These are phyloP conservation scores for Peronospora destructor DNA, from an alignment of 352 stramenopile genomes.

Conservation along the genomic window DNA sequence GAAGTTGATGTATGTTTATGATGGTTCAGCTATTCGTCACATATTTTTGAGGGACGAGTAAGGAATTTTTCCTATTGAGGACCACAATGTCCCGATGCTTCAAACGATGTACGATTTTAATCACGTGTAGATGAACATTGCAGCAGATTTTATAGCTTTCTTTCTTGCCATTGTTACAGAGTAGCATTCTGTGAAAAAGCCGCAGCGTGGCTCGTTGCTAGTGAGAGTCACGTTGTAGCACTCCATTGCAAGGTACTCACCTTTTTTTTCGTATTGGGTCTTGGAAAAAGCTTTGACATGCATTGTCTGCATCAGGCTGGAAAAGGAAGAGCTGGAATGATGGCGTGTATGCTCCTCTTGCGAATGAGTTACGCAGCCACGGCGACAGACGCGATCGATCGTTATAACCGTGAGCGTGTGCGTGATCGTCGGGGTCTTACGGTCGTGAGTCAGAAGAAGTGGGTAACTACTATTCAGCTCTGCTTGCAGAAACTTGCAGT, in stretches of 20 bases:
- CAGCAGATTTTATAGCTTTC: not conserved
- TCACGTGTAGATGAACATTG: too few relatives aligned
- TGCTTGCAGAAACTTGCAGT: slow-evolving; percentile 13
- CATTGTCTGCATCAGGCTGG: slow-evolving; percentile 30
- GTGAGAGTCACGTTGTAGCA: slow-evolving; percentile 41
- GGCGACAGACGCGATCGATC: slow-evolving; percentile 45
- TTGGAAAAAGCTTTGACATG: not conserved
- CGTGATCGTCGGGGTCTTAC: slow-evolving; percentile 51
- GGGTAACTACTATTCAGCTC: slow-evolving; percentile 60
- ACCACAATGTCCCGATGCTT: slow-evolving; percentile 66
- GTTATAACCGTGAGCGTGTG: slow-evolving; percentile 62
- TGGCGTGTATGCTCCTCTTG: slow-evolving; percentile 68
- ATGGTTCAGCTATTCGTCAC: slow-evolving; percentile 38
- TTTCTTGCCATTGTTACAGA: slow-evolving; percentile 25
- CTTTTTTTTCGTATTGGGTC: not conserved
- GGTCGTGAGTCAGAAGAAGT: slow-evolving; percentile 63
- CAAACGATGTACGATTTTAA: slow-evolving; percentile 41
- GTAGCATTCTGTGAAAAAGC: slow-evolving; percentile 64
- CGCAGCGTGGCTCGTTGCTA: slow-evolving; percentile 43
- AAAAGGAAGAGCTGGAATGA: slow-evolving; percentile 72
- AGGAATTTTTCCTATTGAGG: slow-evolving; percentile 62
- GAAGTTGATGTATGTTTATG: too few relatives aligned
- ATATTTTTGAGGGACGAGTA: slow-evolving; percentile 39
- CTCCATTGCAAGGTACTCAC: slow-evolving; percentile 64
- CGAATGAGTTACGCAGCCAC: slow-evolving; percentile 49